These are phyloP conservation scores for Fusarium sacchari DNA, from an alignment of 2,329 filamentous ascomycete species.

Conservation along the genomic window DNA sequence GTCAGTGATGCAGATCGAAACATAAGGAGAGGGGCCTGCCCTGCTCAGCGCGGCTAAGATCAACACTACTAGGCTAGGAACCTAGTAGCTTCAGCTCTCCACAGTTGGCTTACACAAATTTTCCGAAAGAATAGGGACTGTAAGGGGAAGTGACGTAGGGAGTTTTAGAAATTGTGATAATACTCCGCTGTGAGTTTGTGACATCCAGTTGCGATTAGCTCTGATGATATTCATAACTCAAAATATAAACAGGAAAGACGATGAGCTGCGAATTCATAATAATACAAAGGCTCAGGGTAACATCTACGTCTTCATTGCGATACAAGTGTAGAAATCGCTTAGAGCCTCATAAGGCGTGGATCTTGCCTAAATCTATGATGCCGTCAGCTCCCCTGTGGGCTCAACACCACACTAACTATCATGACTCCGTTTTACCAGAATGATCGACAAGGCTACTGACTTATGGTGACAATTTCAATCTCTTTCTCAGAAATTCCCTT, in stretches of 20 bases:
- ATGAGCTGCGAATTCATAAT: background rate
- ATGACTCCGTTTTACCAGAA: conserved; percentile 4
- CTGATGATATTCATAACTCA: background rate
- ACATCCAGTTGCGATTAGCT: background rate
- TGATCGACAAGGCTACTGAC: conserved; percentile 19
- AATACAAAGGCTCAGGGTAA: fast-evolving
- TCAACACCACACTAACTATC: conserved; percentile 6
- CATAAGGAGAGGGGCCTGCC: background rate
- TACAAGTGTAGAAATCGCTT: background rate
- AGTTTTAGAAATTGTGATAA: background rate
- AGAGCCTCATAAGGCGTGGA: background rate
- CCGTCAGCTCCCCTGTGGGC: background rate
- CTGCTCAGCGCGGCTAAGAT: background rate
- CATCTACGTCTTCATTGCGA: background rate
- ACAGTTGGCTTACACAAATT: background rate
- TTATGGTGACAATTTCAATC: background rate
- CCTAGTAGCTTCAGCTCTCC: background rate
- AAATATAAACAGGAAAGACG: too few relatives aligned
- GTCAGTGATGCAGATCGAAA: conserved; percentile 2
- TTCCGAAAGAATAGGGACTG: background rate
- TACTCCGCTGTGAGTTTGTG: background rate
- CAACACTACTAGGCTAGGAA: background rate
- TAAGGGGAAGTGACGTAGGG: conserved; percentile 4
- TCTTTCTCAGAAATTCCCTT: background rate
- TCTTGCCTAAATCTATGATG: background rate